phyloP scores from a whole-genome alignment of 176 grass and related monocot genomes.

The Puccinellia tenuiflora region DNA sequence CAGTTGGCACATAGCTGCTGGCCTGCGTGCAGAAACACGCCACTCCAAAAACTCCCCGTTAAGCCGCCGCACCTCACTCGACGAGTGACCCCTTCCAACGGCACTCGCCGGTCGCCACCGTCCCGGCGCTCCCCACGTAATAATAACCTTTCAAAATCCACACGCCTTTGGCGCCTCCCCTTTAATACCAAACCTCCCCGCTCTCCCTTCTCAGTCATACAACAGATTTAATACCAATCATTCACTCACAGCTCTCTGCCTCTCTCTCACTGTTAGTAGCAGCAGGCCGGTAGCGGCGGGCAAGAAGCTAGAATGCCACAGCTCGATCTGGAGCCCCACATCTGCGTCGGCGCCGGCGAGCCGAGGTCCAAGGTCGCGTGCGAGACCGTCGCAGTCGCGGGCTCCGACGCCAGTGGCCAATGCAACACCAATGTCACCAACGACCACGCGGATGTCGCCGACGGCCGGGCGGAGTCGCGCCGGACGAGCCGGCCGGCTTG shows the following conservation, averaged over 20 bases:
- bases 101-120: background rate
- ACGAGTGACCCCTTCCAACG: background rate
- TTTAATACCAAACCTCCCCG: background rate
- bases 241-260: background rate
- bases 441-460: background rate
- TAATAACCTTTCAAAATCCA: slow-evolving; percentile 24
- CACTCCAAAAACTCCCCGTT: background rate
- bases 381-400: background rate
- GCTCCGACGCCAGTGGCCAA: background rate
- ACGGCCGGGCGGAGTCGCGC: background rate
- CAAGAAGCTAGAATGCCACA: slow-evolving; percentile 5
- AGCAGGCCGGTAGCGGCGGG: background rate
- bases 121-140: background rate
- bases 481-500: background rate
- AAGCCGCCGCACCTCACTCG: background rate
- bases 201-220: background rate
- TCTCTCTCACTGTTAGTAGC: background rate
- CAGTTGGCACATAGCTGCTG: too few species aligned
- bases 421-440: background rate
- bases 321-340: background rate
- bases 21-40: background rate
- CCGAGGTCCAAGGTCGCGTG: background rate
- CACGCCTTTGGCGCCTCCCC: slow-evolving; percentile 1
- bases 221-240: background rate
- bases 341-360: background rate